Base-by-base conservation (phyloP, 129 eudicot genomes). In the Silybum marianum region DNA sequence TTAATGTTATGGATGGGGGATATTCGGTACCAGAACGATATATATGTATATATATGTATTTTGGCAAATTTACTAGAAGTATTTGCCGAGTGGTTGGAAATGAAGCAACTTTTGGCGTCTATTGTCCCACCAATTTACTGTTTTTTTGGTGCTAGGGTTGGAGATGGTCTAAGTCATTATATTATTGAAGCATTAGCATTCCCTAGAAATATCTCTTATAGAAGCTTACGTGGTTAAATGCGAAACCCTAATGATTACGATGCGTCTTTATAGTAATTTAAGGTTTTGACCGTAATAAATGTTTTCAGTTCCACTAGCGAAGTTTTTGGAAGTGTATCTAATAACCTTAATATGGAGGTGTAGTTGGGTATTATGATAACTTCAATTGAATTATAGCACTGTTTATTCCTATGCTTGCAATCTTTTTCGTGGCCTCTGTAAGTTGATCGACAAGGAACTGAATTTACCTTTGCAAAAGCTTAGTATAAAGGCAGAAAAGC, bases 221-320 rank as follows among this genome's bases (percentile, higher is more conserved):
- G 71, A 77, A 69, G 7, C 74, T 76, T 69, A 24, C 71, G 66
- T 76, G 78, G 78, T 23, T 83, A n/a, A 82, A 34, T 76, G 54
- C 38, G 73, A 83, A 83, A 23, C 5, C 9, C 22, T 60, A 83
- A 51, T 77, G 73, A 38, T 71, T 77, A 9, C 9, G 54, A 3
- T 38, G 54, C 72, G 73, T 54, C 72, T 76, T 24, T 28, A 69
- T 82, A 23, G 73, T 69, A 78, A 36, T 81, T 23, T 74, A 81
- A 42, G 51, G 82, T 78, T 78, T 69, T 69, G 25, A 19, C 68
- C 51, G 77, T 24, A 51, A 38, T 62, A 21, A 22, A 71, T 71
- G 69, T 54, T 71, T 7, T 71, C 30, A 51, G 12, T 5, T 79
- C 23, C 54, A 25, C 14, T 63, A 24, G 12, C 12, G 2, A 62